Evolutionary conservation across 495 filamentous ascomycete genomes (phyloP).

Genomic region (Penicillium lagena): DNA sequence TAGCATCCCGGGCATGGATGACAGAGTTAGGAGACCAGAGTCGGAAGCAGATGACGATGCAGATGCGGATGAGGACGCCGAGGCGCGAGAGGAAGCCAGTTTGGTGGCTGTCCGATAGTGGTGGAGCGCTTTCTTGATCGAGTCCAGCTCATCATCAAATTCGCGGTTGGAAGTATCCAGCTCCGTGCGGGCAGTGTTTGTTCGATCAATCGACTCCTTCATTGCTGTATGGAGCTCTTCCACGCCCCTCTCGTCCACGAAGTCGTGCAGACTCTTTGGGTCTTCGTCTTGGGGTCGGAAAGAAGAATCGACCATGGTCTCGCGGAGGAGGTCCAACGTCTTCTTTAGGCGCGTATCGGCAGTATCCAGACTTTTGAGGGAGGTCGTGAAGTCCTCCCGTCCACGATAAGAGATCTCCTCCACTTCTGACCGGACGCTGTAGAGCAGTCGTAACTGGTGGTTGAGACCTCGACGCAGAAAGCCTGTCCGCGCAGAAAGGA

Average conservation of each 20-base stretch:
- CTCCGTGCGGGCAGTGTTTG: slow-evolving; percentile 49
- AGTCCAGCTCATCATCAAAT: slow-evolving; percentile 53
- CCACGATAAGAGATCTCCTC: slow-evolving; percentile 45
- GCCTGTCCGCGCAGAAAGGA: slow-evolving; percentile 67
- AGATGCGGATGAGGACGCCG: slow-evolving; percentile 36
- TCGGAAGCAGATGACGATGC: slow-evolving; percentile 32
- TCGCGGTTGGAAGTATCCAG: slow-evolving; percentile 37
- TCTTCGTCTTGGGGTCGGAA: slow-evolving; percentile 65
- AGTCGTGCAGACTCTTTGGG: slow-evolving; percentile 73
- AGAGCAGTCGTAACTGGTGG: slow-evolving; percentile 64
- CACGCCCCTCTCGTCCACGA: slow-evolving; percentile 78
- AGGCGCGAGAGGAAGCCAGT: slow-evolving; percentile 32
- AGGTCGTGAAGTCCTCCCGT: slow-evolving; percentile 52
- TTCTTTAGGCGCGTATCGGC: slow-evolving; percentile 63
- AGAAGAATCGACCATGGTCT: slow-evolving; percentile 65
- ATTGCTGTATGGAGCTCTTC: slow-evolving; percentile 60
- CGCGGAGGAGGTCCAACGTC: slow-evolving; percentile 63
- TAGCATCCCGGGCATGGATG: slow-evolving; percentile 61
- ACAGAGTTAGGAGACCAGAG: slow-evolving; percentile 29
- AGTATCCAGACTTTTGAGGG: slow-evolving; percentile 65
- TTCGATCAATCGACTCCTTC: slow-evolving; percentile 58
- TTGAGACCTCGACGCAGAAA: slow-evolving; percentile 69
- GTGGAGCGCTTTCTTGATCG: slow-evolving; percentile 53
- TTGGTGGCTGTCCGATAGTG: slow-evolving; percentile 34
- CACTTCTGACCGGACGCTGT: slow-evolving; percentile 58